Conservation (phyloP, 768 basidiomycete genomes). For the Omphalotus guepiniiformis region DNA sequence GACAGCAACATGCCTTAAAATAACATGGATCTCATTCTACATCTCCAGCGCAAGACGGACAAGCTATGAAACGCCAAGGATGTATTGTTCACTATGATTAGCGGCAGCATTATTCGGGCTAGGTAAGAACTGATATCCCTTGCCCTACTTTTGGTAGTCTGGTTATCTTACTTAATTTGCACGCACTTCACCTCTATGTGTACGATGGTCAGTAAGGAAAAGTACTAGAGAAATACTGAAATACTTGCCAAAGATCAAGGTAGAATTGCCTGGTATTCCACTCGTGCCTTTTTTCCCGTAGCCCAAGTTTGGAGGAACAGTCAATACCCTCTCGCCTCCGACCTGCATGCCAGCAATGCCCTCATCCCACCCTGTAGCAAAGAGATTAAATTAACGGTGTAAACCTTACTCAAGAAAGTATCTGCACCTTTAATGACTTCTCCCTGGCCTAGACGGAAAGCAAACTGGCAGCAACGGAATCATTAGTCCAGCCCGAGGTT, state of each 20-base stretch:
- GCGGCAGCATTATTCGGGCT: too few relatives aligned
- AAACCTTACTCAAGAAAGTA: background rate
- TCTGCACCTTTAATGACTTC: conserved; percentile 84
- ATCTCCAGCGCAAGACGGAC: too few relatives aligned
- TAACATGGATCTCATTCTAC: too few relatives aligned
- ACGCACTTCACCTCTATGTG: conserved; percentile 7
- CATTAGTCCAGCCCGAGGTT: background rate
- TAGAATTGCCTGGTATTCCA: conserved; percentile 76
- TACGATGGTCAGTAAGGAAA: background rate
- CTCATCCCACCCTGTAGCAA: conserved; percentile 74
- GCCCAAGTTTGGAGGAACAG: conserved; percentile 64
- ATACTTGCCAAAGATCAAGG: conserved; percentile 72
- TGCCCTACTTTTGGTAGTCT: conserved; percentile 3
- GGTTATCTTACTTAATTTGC: conserved; percentile 2
- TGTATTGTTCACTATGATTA: too few relatives aligned
- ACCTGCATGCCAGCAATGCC: conserved; percentile 91
- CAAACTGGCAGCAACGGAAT: conserved; percentile 45
- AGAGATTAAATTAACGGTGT: conserved; percentile 3
- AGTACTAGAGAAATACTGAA: background rate
- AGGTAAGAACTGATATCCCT: too few relatives aligned
- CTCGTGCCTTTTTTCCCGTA: conserved; percentile 58
- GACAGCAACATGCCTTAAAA: background rate
- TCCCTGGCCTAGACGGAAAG: conserved; percentile 76
- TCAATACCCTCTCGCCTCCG: conserved; percentile 81
- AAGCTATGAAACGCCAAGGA: too few relatives aligned